phyloP scores from a whole-genome alignment of 805 yeast species.

The Candida suzukii region DNA sequence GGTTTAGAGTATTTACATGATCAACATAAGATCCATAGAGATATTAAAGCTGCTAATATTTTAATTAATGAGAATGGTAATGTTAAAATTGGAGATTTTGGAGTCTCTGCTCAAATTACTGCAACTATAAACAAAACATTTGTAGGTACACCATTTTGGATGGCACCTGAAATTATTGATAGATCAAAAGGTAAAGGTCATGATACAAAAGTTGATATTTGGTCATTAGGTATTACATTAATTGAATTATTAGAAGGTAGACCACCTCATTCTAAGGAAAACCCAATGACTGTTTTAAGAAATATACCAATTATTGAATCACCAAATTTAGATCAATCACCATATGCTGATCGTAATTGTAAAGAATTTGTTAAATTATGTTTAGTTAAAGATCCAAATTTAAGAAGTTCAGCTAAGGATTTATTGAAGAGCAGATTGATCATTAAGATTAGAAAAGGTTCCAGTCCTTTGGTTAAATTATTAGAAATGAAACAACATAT shows the following conservation, averaged over 20 bases:
- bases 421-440: constrained; percentile 52
- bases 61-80: constrained; percentile 61
- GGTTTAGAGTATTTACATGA: constrained; percentile 76
- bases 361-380: constrained; percentile 59
- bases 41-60: constrained; percentile 85
- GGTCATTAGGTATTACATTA: constrained; percentile 93
- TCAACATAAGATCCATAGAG: constrained; percentile 78
- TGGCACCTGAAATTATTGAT: constrained; percentile 95
- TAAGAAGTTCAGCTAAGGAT: constrained; percentile 54
- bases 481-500: constrained; percentile 14
- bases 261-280: constrained; percentile 70
- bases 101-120: constrained; percentile 80
- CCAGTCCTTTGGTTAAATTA: background rate
- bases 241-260: constrained; percentile 77
- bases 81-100: constrained; percentile 87
- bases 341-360: constrained; percentile 32
- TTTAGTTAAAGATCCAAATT: constrained; percentile 55
- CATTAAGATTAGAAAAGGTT: constrained; percentile 20
- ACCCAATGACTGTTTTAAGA: constrained; percentile 72
- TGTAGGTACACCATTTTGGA: constrained; percentile 97
- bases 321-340: constrained; percentile 44
- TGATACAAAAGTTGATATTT: constrained; percentile 82
- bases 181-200: constrained; percentile 57
- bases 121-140: constrained; percentile 53
- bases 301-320: constrained; percentile 61